Evolutionary conservation across 169 alveolate species (phyloP), one percentile per base, ranked within the genome.

Genomic region (Babesia caballi): DNA sequence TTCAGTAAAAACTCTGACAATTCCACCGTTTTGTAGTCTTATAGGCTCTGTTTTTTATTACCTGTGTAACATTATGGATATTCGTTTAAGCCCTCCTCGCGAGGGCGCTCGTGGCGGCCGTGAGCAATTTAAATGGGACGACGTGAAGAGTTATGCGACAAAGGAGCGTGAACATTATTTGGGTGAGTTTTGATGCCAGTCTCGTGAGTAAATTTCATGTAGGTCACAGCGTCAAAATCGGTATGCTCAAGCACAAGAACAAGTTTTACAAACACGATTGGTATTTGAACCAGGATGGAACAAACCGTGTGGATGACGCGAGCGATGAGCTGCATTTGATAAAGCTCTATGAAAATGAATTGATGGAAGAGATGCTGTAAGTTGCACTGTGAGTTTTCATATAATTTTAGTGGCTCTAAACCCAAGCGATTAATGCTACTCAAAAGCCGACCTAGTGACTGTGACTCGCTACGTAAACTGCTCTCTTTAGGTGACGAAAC

Each of bases 331-430:
- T 54, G 19, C 46, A 44, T 32, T 61, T 77, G n/a, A 67, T 71
- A 19, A 66, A 66, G 36, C 38, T 35, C 12, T 77, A 77, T 28
- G 85, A 77, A 51, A 76, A 77, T 32, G 85, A 77, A 42, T 35
- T 77, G 15, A 77, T 77, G 85, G 76, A 67, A 40, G 85, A 77
- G 32, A 77, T 77, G 85, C 63, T 77, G 85, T 77, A 67, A 54
- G 82, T 44, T 41, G 23, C 12, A 9, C 5, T 68, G 11, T 23
- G 40, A 23, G 35, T 23, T n/a, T 8, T 36, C 33, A 40, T 3
- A 5, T n/a, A 11, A 21, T 19, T 17, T 23, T 36, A 77, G 85
- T 4, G 85, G 85, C 6, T 17, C 61, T 0, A 77, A 69, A 67
- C 85, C 85, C 2, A 66, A 66, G 61, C 38, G 82, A 3, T 32